Percentiles rank a stretch among this genome's conserved stretches.
Conservation (phyloP, 306 rosid genomes). For the Rubus idaeus region DNA sequence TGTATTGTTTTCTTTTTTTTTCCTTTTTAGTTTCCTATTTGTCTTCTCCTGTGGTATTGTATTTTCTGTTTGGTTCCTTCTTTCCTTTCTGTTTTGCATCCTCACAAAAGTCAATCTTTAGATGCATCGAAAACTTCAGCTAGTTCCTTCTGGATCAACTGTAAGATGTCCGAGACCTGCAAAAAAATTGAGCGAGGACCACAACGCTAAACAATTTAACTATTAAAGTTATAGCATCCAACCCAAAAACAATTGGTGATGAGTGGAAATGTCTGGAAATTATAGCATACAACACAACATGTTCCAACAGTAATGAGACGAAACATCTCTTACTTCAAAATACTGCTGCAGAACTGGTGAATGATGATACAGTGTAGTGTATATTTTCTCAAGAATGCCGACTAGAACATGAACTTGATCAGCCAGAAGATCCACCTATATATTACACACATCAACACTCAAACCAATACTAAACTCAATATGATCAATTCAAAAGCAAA, state of each 20-base stretch:
- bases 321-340: slow-evolving; percentile 47
- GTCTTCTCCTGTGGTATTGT: neutral
- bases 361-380: slow-evolving; percentile 44
- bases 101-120: neutral
- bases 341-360: slow-evolving; percentile 64
- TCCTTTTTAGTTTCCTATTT: neutral
- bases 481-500: neutral
- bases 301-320: neutral
- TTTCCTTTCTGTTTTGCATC: neutral
- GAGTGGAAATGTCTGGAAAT: neutral
- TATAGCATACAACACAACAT: neutral
- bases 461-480: neutral
- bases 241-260: neutral
- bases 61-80: neutral
- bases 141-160: slow-evolving; percentile 48
- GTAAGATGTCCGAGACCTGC: slow-evolving; percentile 58
- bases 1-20: neutral
- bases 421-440: slow-evolving; percentile 87
- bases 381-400: slow-evolving; percentile 60
- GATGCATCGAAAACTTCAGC: slow-evolving; percentile 19
- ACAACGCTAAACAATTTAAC: neutral
- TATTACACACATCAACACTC: neutral
- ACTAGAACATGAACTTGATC: slow-evolving; percentile 83
- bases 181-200: neutral
- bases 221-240: neutral